Evolutionary conservation across 371 early-diverging fungal genomes (phyloP).

Genomic region (Mortierella sp.): DNA sequence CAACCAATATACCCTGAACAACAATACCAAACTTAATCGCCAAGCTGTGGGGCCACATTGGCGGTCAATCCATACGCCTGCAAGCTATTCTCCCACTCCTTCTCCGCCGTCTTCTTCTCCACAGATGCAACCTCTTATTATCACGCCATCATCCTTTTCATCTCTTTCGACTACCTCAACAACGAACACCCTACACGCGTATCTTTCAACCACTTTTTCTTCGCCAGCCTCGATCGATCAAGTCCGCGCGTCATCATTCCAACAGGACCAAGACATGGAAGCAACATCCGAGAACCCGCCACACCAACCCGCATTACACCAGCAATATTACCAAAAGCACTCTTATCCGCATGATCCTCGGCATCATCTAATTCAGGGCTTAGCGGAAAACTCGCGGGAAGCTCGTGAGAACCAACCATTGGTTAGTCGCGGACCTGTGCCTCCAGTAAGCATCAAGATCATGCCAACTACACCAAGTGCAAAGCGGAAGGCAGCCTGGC

Average conservation of each 20-base stretch:
- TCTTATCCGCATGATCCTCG: constrained; percentile 40
- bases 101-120: constrained; percentile 42
- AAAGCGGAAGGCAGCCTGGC: constrained; percentile 41
- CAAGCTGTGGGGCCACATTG: constrained; percentile 49
- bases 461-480: background rate
- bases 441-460: background rate
- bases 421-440: constrained; percentile 14
- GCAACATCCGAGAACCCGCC: constrained; percentile 4
- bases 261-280: constrained; percentile 12
- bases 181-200: constrained; percentile 22
- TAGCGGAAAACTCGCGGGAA: constrained; percentile 24
- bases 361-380: constrained; percentile 12
- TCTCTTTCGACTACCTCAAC: constrained; percentile 17
- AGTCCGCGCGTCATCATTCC: constrained; percentile 40
- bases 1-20: constrained; percentile 36
- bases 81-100: constrained; percentile 34
- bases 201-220: constrained; percentile 23
- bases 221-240: constrained; percentile 41
- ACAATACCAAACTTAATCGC: constrained; percentile 18
- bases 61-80: constrained; percentile 40
- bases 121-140: constrained; percentile 14
- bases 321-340: constrained; percentile 36
- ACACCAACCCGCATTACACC: constrained; percentile 9
- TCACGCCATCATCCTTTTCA: constrained; percentile 6
- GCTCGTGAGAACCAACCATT: constrained; percentile 20